A percentile compares a stretch with the other conserved stretches of the same genome.
Conservation (phyloP, 2,329 filamentous ascomycete species). For the Colletotrichum liaoningense region DNA sequence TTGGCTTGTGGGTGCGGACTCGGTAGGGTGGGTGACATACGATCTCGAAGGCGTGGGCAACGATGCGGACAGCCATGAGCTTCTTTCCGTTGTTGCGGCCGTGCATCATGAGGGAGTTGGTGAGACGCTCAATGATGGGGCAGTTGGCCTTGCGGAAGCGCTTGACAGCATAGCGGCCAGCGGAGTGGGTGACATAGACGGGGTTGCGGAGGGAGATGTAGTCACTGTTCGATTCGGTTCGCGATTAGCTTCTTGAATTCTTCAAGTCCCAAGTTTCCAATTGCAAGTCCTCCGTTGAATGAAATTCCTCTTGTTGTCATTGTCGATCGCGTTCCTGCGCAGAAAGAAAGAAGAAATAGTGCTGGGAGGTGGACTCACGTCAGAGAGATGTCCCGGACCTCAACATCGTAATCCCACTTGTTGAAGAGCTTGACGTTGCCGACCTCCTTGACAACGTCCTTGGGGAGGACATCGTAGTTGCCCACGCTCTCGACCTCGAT, state of each 20-base stretch:
- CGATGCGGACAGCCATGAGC: constrained; percentile 99
- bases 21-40: constrained; percentile 69
- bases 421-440: constrained; percentile 97
- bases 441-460: constrained; percentile 90
- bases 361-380: constrained; percentile 69
- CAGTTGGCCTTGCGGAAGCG: constrained; percentile 99
- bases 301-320: not conserved
- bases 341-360: not conserved
- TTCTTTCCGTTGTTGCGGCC: constrained; percentile 99
- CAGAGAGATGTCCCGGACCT: constrained; percentile 99
- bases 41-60: constrained; percentile 99
- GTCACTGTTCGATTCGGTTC: constrained; percentile 72
- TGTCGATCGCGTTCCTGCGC: not conserved
- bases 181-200: constrained; percentile 99
- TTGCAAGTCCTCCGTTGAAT: not conserved
- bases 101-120: constrained; percentile 99
- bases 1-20: constrained; percentile 20
- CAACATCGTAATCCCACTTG: constrained; percentile 98
- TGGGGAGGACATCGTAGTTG: constrained; percentile 86
- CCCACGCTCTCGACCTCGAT: constrained; percentile 87
- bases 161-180: constrained; percentile 98
- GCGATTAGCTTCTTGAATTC: constrained; percentile 45
- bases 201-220: constrained; percentile 99
- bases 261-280: constrained; percentile 24
- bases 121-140: constrained; percentile 99